Percentiles rank a stretch among this genome's conserved stretches.
Evolutionary conservation across 306 rosid genomes (phyloP).

Genomic region (Ceratonia siliqua): DNA sequence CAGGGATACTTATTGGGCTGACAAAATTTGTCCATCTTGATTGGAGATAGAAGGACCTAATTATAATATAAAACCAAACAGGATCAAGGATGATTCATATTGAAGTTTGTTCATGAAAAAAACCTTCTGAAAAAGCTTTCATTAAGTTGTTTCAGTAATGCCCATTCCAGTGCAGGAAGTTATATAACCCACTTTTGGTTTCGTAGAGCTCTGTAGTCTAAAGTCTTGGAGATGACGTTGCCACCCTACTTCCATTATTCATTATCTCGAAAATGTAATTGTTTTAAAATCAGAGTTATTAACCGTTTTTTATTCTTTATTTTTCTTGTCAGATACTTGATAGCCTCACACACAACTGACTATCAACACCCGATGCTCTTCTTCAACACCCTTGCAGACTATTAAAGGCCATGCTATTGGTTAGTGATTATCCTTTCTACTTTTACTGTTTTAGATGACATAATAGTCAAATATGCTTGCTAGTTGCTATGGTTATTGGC

Average conservation of each 20-base stretch:
- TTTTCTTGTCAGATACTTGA: slow-evolving; percentile 78
- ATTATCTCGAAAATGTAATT: neutral
- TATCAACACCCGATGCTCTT: slow-evolving; percentile 91
- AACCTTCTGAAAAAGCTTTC: neutral
- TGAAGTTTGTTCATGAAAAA: neutral
- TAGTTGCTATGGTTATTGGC: too few relatives aligned
- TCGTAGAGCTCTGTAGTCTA: neutral
- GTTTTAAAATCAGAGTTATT: neutral
- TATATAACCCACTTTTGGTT: neutral
- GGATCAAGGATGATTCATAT: neutral
- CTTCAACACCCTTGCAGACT: slow-evolving; percentile 80
- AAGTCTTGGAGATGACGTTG: neutral
- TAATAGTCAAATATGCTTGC: too few relatives aligned
- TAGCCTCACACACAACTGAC: slow-evolving; percentile 95
- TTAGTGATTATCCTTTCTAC: too few relatives aligned
- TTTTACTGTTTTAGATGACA: too few relatives aligned
- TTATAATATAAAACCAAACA: neutral
- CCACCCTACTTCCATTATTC: neutral
- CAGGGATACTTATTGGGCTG: neutral
- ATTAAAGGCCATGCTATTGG: too few relatives aligned
- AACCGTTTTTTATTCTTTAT: neutral
- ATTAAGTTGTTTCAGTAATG: neutral
- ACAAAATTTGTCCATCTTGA: neutral
- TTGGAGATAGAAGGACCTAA: neutral
- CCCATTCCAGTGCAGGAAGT: neutral